These are phyloP conservation scores for Furcasterigmium sp. DNA, from an alignment of 2,329 filamentous ascomycete species.

Conservation along the genomic window DNA sequence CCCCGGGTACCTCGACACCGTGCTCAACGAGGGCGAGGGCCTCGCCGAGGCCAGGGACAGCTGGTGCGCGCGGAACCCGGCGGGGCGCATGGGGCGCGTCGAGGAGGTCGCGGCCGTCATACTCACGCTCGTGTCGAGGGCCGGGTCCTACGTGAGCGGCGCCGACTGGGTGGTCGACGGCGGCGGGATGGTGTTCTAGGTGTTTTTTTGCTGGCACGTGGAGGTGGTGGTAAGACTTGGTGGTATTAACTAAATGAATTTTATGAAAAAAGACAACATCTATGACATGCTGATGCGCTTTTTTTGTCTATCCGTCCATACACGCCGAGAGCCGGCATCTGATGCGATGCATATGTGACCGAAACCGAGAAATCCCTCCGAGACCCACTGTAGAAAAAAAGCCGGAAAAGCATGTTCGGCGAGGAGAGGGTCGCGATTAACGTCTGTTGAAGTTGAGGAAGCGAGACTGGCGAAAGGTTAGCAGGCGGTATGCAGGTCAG, in stretches of 20 bases:
- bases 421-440: conserved; percentile 15
- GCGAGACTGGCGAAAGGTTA: conserved; percentile 30
- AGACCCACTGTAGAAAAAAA: no score
- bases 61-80: conserved; percentile 57
- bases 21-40: conserved; percentile 62
- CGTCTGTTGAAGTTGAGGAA: conserved; percentile 50
- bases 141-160: conserved; percentile 64
- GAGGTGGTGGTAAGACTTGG: no score
- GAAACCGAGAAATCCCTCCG: no score
- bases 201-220: no score
- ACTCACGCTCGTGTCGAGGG: conserved; percentile 53
- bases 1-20: conserved; percentile 74
- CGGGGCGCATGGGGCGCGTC: conserved; percentile 59
- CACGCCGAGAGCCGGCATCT: neutral
- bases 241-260: neutral
- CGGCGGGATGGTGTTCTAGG: conserved; percentile 22
- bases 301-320: neutral
- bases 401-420: no score
- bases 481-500: neutral
- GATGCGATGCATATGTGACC: neutral
- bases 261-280: neutral
- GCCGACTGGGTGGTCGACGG: conserved; percentile 63
- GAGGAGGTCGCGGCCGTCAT: conserved; percentile 59
- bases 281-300: neutral
- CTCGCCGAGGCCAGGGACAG: conserved; percentile 45